Conservation (phyloP, 139 green algal genomes). For the Tetradesmus lagerheimii region DNA sequence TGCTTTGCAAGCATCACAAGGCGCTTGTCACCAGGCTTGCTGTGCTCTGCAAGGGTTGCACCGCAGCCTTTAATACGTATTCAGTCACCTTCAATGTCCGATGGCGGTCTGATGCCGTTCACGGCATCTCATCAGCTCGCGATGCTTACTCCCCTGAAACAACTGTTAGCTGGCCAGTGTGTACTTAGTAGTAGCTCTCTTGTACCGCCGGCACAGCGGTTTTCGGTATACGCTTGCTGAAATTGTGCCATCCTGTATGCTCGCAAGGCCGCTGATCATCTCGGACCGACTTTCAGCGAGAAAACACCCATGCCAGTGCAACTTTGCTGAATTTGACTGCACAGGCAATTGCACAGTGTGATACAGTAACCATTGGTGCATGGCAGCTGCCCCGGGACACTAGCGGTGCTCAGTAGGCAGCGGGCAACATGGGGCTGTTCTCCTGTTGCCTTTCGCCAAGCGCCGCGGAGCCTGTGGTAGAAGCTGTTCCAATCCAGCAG, state of each 20-base stretch:
- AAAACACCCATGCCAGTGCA: background rate
- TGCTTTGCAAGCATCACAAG: no score
- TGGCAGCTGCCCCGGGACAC: background rate
- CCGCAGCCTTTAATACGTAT: no score
- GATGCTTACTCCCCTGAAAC: background rate
- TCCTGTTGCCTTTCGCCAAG: background rate
- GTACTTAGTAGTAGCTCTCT: no score
- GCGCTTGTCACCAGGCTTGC: no score
- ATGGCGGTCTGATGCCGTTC: no score
- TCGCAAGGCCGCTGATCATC: background rate
- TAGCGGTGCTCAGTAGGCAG: background rate
- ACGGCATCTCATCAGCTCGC: background rate
- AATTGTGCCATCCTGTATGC: background rate
- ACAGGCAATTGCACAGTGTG: no score
- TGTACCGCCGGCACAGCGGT: background rate
- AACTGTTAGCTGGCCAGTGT: background rate
- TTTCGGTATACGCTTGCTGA: background rate
- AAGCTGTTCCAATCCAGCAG: background rate
- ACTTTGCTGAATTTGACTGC: background rate
- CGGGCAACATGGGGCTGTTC: slow-evolving; percentile 23
- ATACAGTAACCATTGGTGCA: no score
- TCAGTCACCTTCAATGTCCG: no score
- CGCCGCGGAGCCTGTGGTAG: background rate
- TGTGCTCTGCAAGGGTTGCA: no score
- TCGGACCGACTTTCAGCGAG: background rate